Evolutionary conservation across 1,284 basidiomycete genomes (phyloP).

Genomic region (Ceratobasidium sp.): DNA sequence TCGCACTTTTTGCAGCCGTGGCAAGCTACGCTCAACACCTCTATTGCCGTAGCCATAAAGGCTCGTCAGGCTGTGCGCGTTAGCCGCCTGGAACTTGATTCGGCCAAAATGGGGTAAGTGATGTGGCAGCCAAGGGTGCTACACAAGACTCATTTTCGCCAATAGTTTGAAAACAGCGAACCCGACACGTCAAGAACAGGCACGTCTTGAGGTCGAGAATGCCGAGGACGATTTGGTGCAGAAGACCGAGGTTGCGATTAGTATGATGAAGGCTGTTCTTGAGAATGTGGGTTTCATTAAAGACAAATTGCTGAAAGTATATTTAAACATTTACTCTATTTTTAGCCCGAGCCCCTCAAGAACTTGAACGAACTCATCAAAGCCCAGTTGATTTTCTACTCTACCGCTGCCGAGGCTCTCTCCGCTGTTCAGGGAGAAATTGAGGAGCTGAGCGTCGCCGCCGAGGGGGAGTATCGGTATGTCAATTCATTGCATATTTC

Average conservation of each 20-base stretch:
- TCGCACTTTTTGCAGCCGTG: slow-evolving; percentile 88
- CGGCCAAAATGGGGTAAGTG: slow-evolving; percentile 70
- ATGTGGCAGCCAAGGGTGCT: not conserved
- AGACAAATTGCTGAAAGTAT: not conserved
- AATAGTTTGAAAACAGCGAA: slow-evolving; percentile 78
- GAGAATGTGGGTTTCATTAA: slow-evolving; percentile 77
- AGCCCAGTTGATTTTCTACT: slow-evolving; percentile 88
- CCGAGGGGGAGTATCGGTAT: slow-evolving; percentile 92
- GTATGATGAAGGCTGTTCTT: slow-evolving; percentile 96
- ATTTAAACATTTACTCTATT: slow-evolving; percentile 17
- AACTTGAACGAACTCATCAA: slow-evolving; percentile 92
- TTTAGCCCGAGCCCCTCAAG: slow-evolving; percentile 92
- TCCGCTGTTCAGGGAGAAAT: slow-evolving; percentile 86
- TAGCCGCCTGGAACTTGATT: slow-evolving; percentile 81
- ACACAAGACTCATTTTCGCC: not conserved
- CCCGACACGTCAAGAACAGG: slow-evolving; percentile 86
- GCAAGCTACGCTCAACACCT: slow-evolving; percentile 85
- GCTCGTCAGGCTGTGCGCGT: slow-evolving; percentile 87
- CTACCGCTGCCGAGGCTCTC: slow-evolving; percentile 86
- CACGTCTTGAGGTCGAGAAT: slow-evolving; percentile 87
- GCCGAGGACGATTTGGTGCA: slow-evolving; percentile 96
- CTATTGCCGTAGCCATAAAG: slow-evolving; percentile 88
- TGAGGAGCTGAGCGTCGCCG: slow-evolving; percentile 87
- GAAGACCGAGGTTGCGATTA: slow-evolving; percentile 97
- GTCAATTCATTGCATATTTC: not conserved